Evolutionary conservation across 805 yeast genomes (phyloP), one percentile per base, ranked within the genome.

Genomic region (Torulaspora microellipsoides): DNA sequence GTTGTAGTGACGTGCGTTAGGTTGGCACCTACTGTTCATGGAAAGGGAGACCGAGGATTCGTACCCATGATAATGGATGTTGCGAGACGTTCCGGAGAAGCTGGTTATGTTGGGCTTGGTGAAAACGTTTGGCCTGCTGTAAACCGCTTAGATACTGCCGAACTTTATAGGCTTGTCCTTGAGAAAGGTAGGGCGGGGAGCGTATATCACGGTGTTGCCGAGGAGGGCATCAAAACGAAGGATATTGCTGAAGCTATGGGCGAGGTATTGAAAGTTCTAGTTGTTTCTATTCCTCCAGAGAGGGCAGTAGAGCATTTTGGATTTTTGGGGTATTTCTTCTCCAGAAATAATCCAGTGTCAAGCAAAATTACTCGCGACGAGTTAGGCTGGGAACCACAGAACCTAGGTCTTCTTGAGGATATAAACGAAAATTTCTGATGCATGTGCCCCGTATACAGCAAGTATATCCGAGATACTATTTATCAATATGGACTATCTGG

Each of bases 21-120:
- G 46, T 49, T 68, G 17, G 49, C 68, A 12, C 66, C 69, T 25
- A 48, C 62, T 8, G 68, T 64, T 27, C 72, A 68, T 48, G 73
- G 62, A 15, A 52, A 40, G 11, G 57, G 52, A 1, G 68, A 64
- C 38, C 38, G 45, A 4, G 65, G 53, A 1, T 67, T 67, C 31
- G 29, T 63, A 23, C 51, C 61, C 2, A 9, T 27, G 7, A 35
- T 59, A 8, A 38, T 51, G 3, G 59, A 59, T 2, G 49, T 65
- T 35, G 59, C 72, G n/a, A 54, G 68, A 41, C 50, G 64, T 40
- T 31, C 46, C 4, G 67, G 67, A 2, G 55, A 55, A 25, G 63
- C 68, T 9, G 46, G 61, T 5, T 70, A 65, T 52, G 51, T 65
- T 8, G 75, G 71, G 10, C 67, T 60, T 27, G 69, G 67, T 15